Conservation (phyloP, 495 filamentous ascomycete genomes). For the Lasiosphaeria miniovina region DNA sequence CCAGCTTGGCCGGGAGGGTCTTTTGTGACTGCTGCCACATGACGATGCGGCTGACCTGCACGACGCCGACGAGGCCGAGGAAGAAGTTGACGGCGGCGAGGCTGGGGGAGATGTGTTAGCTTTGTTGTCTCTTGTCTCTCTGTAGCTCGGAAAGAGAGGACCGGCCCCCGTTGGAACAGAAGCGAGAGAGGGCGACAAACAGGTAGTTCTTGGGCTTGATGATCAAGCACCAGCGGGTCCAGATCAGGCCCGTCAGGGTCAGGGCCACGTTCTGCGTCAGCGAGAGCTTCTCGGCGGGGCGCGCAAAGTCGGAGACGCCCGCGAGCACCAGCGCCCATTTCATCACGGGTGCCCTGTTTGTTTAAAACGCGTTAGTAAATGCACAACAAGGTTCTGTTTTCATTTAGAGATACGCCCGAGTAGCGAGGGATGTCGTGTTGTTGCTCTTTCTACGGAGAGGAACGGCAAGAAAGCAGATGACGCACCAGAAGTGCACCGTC, state of each 20-base stretch:
- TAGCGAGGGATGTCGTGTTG: not conserved
- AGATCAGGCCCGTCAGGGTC: conserved; percentile 86
- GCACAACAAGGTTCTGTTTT: not conserved
- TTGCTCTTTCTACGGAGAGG: not conserved
- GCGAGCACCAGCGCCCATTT: conserved; percentile 95
- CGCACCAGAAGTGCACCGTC: conserved; percentile 95
- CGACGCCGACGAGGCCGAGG: conserved; percentile 79
- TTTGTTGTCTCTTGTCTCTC: not conserved
- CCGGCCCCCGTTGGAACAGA: conserved; percentile 2
- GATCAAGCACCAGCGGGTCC: conserved; percentile 97
- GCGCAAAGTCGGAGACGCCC: conserved; percentile 85
- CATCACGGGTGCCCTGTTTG: conserved; percentile 84
- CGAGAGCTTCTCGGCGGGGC: conserved; percentile 89
- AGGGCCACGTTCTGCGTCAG: conserved; percentile 87
- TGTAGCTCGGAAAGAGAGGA: not conserved
- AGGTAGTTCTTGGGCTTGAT: conserved; percentile 90
- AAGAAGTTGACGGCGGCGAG: conserved; percentile 98
- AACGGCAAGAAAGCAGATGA: not conserved
- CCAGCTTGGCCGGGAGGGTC: conserved; percentile 40
- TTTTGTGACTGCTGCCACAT: conserved; percentile 62
- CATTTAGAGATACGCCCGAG: no score
- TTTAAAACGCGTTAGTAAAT: not conserved
- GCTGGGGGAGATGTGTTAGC: conserved; percentile 38
- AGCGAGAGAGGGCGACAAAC: conserved; percentile 46
- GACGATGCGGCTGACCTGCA: conserved; percentile 76